Evolutionary conservation across 1,284 basidiomycete genomes (phyloP).

Genomic region (Irpex lacteus): DNA sequence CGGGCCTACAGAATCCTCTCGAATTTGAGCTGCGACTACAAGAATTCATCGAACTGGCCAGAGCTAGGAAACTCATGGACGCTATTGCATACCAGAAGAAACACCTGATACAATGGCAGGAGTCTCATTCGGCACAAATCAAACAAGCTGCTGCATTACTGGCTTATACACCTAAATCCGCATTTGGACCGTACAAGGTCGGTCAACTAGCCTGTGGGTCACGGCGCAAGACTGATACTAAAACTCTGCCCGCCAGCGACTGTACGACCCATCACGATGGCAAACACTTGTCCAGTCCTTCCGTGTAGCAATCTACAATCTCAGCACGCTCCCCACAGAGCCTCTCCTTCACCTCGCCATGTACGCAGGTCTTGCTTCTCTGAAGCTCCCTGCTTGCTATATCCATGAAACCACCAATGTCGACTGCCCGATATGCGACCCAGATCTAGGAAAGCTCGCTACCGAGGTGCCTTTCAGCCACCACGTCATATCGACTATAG

Average conservation of each 20-base stretch:
- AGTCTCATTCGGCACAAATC: conserved; percentile 75
- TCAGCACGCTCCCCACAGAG: conserved; percentile 85
- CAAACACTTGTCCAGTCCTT: conserved; percentile 69
- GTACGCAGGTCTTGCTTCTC: conserved; percentile 83
- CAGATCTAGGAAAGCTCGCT: conserved; percentile 74
- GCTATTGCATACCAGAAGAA: conserved; percentile 88
- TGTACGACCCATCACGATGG: conserved; percentile 85
- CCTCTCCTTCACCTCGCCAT: conserved; percentile 84
- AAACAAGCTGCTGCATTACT: conserved; percentile 76
- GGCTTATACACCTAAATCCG: conserved; percentile 66
- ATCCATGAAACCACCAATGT: conserved; percentile 63
- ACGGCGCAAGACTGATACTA: background rate
- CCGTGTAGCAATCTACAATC: conserved; percentile 78
- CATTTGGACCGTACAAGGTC: conserved; percentile 69
- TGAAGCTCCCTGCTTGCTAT: conserved; percentile 83
- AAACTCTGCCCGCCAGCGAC: conserved; percentile 45
- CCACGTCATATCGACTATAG: conserved; percentile 93
- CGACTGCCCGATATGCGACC: conserved; percentile 91
- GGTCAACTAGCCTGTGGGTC: background rate
- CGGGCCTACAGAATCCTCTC: conserved; percentile 73
- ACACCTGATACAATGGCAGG: conserved; percentile 81
- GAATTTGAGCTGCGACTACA: conserved; percentile 96
- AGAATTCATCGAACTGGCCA: conserved; percentile 91
- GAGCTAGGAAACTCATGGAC: conserved; percentile 62
- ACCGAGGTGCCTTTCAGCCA: conserved; percentile 90